phyloP scores from a whole-genome alignment of 805 yeast genomes.

The Saccharomyces kudriavzevii region DNA sequence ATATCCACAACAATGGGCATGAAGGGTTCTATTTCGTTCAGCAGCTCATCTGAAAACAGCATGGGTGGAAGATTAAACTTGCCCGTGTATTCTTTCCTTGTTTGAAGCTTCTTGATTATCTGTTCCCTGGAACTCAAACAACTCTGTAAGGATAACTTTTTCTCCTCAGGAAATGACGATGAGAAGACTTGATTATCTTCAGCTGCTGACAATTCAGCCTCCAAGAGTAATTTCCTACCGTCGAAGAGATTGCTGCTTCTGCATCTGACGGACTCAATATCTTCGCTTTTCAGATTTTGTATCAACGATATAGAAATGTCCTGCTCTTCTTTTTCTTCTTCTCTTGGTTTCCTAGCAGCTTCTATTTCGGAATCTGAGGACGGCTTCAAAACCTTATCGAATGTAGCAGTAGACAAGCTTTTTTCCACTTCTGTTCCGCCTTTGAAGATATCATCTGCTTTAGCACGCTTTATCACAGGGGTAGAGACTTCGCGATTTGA shows the following conservation, averaged over 20 bases:
- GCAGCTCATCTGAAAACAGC: constrained; percentile 27
- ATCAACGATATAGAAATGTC: background rate
- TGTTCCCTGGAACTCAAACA: background rate
- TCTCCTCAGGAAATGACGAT: background rate
- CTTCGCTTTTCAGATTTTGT: constrained; percentile 4
- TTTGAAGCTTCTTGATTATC: background rate
- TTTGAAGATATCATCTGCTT: background rate
- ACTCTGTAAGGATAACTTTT: background rate
- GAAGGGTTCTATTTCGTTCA: constrained; percentile 26
- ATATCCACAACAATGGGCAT: constrained; percentile 32
- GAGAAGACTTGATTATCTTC: background rate
- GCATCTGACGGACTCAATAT: background rate
- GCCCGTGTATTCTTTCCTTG: constrained; percentile 14
- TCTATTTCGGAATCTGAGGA: background rate
- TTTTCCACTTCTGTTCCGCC: background rate
- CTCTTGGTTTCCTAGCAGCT: background rate
- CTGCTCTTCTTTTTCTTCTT: background rate
- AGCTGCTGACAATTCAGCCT: constrained; percentile 1
- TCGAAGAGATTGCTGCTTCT: background rate
- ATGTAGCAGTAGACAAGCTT: background rate
- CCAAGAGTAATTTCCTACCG: constrained; percentile 1
- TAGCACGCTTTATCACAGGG: background rate
- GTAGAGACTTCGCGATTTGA: background rate
- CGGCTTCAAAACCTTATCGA: background rate
- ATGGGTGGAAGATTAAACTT: constrained; percentile 20